Percentiles rank a stretch among this genome's conserved stretches.
phyloP scores from a whole-genome alignment of 2,329 filamentous ascomycete species.

The Calonectria fujianensis region DNA sequence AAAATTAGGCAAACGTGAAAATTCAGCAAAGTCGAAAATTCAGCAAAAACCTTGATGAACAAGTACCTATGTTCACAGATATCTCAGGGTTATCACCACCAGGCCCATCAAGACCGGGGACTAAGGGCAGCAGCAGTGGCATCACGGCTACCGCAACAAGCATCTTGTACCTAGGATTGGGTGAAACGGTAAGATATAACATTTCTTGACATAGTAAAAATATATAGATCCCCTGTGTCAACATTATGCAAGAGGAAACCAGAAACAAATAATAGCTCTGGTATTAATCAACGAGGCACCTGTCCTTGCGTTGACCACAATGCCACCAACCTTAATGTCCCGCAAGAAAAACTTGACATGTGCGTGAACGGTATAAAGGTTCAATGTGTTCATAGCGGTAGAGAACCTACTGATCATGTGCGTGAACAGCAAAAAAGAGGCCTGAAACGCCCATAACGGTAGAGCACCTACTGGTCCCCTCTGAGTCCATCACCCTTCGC shows the following conservation, averaged over 20 bases:
- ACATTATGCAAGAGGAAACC: not conserved
- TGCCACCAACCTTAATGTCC: not conserved
- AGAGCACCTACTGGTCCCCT: not conserved
- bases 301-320: not conserved
- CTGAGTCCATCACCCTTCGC: not conserved
- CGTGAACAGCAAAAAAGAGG: no score
- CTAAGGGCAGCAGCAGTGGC: not conserved
- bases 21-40: no score
- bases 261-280: not conserved
- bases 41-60: no score
- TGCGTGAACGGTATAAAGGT: not conserved
- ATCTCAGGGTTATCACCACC: not conserved
- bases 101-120: not conserved
- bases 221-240: not conserved
- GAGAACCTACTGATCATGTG: not conserved
- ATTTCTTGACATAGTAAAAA: not conserved
- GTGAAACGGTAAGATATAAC: not conserved
- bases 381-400: no score
- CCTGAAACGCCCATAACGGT: no score
- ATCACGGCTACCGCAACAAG: not conserved
- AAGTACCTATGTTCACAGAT: not conserved
- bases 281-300: no score
- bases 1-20: no score
- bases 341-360: not conserved
- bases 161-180: not conserved